Percentiles rank a stretch among this genome's conserved stretches.
These are phyloP conservation scores for Alternaria burnsii DNA, from an alignment of 2,329 filamentous ascomycete species.

Conservation along the genomic window DNA sequence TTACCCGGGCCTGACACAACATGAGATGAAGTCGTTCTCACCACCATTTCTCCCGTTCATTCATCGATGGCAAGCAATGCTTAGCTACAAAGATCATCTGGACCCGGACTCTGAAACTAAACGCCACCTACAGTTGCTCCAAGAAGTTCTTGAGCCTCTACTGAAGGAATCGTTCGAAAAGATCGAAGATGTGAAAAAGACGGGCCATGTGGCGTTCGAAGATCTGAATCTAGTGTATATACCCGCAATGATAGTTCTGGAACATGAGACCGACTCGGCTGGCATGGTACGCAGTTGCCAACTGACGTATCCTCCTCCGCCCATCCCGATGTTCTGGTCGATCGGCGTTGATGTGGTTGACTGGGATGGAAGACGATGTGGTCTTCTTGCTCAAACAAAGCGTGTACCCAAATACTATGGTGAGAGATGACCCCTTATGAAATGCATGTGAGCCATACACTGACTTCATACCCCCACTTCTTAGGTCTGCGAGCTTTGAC, in stretches of 20 bases:
- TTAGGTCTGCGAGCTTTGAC: constrained; percentile 50
- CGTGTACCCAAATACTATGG: constrained; percentile 32
- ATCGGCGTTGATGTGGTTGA: constrained; percentile 23
- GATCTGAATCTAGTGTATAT: constrained; percentile 44
- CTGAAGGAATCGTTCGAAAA: constrained; percentile 17
- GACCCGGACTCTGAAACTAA: constrained; percentile 10
- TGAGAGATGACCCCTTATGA: not conserved
- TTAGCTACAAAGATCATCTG: constrained; percentile 3
- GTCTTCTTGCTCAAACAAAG: constrained; percentile 25
- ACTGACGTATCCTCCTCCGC: constrained; percentile 10
- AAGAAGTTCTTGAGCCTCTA: constrained; percentile 34
- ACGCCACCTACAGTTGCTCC: constrained; percentile 44
- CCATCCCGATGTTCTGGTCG: not conserved
- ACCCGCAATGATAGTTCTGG: constrained; percentile 29
- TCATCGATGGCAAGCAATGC: constrained; percentile 65
- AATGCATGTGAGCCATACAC: not conserved
- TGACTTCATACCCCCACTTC: not conserved
- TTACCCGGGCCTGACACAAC: constrained; percentile 68
- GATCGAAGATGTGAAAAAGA: constrained; percentile 40
- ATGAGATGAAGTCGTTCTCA: constrained; percentile 66
- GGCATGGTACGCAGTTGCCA: constrained; percentile 11
- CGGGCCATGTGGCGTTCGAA: constrained; percentile 43
- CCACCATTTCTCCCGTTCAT: constrained; percentile 69
- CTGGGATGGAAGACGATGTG: constrained; percentile 33
- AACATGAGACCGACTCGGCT: constrained; percentile 24